phyloP scores from a whole-genome alignment of 768 basidiomycete species.

The Chalciporus chontae region DNA sequence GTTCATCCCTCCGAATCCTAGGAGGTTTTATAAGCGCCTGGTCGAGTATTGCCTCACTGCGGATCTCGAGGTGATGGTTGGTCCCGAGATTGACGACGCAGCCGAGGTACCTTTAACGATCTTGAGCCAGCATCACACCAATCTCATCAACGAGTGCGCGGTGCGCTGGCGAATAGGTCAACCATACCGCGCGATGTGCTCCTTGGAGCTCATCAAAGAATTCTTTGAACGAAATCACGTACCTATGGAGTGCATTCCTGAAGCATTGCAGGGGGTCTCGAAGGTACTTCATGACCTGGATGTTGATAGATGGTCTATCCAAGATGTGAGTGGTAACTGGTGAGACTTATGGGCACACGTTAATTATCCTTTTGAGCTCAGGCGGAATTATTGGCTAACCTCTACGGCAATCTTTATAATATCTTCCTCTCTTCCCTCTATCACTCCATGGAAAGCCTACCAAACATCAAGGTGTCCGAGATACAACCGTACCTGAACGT shows the following conservation, averaged over 20 bases:
- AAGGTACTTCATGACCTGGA: constrained; percentile 71
- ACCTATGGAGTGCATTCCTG: constrained; percentile 91
- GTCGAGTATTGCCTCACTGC: constrained; percentile 77
- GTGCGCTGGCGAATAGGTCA: constrained; percentile 86
- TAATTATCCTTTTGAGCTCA: constrained; percentile 25
- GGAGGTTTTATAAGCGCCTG: constrained; percentile 79
- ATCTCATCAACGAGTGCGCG: constrained; percentile 85
- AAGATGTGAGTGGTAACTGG: constrained; percentile 63
- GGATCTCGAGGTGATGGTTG: constrained; percentile 88
- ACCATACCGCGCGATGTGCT: constrained; percentile 72
- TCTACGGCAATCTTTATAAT: constrained; percentile 77
- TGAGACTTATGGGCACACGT: constrained; percentile 1
- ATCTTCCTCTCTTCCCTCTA: constrained; percentile 83
- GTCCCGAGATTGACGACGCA: constrained; percentile 87
- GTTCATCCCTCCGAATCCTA: constrained; percentile 87
- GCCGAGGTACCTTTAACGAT: constrained; percentile 96
- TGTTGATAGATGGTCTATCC: constrained; percentile 70
- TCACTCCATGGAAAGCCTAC: constrained; percentile 75
- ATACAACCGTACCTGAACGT: constrained; percentile 61
- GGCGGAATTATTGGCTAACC: constrained; percentile 64
- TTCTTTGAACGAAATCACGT: constrained; percentile 89
- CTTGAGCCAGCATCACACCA: constrained; percentile 71
- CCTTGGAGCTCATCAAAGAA: constrained; percentile 80
- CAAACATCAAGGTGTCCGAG: constrained; percentile 69
- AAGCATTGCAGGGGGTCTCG: constrained; percentile 72